These are phyloP conservation scores for Massarina eburnea DNA, from an alignment of 2,329 filamentous ascomycete genomes.

Conservation along the genomic window DNA sequence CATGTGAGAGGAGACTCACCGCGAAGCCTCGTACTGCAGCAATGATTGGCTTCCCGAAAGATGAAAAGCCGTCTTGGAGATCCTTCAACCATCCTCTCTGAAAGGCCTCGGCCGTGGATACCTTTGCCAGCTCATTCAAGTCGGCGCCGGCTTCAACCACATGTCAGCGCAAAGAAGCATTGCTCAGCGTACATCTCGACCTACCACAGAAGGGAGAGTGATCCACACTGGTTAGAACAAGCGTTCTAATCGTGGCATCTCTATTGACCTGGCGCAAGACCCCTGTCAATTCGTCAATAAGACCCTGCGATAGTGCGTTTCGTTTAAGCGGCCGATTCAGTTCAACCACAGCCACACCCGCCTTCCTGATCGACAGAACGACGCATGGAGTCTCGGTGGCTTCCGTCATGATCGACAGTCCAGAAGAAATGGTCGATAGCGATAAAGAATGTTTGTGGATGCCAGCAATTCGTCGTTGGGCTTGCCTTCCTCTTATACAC, in stretches of 20 bases:
- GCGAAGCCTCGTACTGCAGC: constrained; percentile 91
- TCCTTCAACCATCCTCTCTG: constrained; percentile 84
- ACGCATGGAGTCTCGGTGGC: constrained; percentile 5
- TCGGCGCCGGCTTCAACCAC: constrained; percentile 72
- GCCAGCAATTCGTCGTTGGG: neutral
- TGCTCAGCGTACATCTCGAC: constrained; percentile 29
- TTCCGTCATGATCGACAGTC: constrained; percentile 4
- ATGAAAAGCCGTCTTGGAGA: constrained; percentile 78
- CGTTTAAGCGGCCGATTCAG: constrained; percentile 58
- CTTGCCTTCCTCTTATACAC: constrained; percentile 3
- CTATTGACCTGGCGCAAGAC: constrained; percentile 13
- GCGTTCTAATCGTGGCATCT: constrained; percentile 14
- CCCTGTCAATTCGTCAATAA: constrained; percentile 45
- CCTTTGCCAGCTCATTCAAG: constrained; percentile 92
- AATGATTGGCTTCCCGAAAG: constrained; percentile 86
- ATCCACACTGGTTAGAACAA: constrained; percentile 76
- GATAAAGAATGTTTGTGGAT: constrained; percentile 1
- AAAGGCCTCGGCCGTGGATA: constrained; percentile 84
- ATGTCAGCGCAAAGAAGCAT: constrained; percentile 7
- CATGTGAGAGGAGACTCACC: constrained; percentile 8
- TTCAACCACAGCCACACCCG: constrained; percentile 50
- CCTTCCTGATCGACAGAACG: constrained; percentile 14
- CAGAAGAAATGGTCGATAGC: neutral
- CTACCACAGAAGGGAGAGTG: constrained; percentile 71
- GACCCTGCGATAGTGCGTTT: constrained; percentile 57